Base-by-base conservation (phyloP, 306 rosid species). In the Lathyrus aphaca region DNA sequence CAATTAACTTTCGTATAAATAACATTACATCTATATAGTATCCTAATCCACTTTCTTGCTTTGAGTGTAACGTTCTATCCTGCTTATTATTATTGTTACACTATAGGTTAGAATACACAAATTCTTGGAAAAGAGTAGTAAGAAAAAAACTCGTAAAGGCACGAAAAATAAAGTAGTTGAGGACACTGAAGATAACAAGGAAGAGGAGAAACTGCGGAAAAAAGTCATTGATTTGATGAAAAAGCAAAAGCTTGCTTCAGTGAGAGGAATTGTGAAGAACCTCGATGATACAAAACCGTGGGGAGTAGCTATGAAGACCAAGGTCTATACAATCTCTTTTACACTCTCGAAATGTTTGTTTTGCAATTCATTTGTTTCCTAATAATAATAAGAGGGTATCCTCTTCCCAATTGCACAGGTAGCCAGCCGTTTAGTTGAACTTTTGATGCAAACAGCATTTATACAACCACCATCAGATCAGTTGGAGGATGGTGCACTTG, bases 341-440 rank as follows among this genome's bases (percentile, higher is more conserved):
- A 49, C 55, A 69, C 69, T 29, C 63, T 57, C 39, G 44, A 63
- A 45, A 13, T 79, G 49, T 70, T 54, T n/a, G 40, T 56, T 27
- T 43, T 69, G 27, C 67, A 49, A 29, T 62, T 64, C 72, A 40
- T 63, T 57, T 69, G 72, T 60, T 51, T 68, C 78, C 53, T 73
- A 29, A 64, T 46, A 68, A 30, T 45, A 45, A 45, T 16, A 45
- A 50, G 51, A 43, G 40, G 48, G 16, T 25, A 55, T 68, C 29
- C 13, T 42, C 57, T 55, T 38, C 27, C 63, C 8, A 35, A 43
- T 27, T 59, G 72, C 68, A 65, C 86, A 94, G 99, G 92, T 94
- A 35, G 99, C 97, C 65, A 91, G 96, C 82, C 92, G 89, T 67
- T 81, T 94, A 71, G 76, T 94, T 77, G 96, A 94, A 80, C 79